Conservation (phyloP, 1,284 basidiomycete species). For the Trichosporon asahii region DNA sequence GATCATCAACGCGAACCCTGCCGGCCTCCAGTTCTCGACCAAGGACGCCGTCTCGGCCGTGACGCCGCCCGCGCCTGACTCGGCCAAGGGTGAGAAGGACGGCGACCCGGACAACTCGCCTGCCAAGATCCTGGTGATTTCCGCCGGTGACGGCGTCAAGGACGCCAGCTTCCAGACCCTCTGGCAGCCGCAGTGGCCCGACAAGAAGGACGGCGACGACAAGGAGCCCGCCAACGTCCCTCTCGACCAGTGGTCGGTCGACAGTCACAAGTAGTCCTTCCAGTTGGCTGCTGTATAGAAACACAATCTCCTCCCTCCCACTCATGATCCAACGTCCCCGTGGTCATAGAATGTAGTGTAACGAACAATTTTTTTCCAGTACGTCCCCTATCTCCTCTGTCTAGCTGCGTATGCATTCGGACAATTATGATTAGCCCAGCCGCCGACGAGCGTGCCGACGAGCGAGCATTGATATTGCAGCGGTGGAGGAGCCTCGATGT, state of each 20-base stretch:
- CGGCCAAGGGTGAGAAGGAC: slow-evolving; percentile 20
- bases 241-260: slow-evolving; percentile 66
- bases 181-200: slow-evolving; percentile 81
- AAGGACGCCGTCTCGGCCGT: slow-evolving; percentile 27
- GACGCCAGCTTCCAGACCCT: slow-evolving; percentile 61
- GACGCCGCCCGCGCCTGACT: slow-evolving; percentile 49
- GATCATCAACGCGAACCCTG: slow-evolving; percentile 57
- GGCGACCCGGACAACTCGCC: slow-evolving; percentile 70
- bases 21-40: slow-evolving; percentile 46
- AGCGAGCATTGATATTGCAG: not conserved
- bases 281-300: not conserved
- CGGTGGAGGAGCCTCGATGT: too few species aligned
- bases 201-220: slow-evolving; percentile 59
- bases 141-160: slow-evolving; percentile 67
- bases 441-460: not conserved
- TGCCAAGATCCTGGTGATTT: slow-evolving; percentile 74
- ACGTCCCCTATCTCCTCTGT: not conserved
- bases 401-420: slow-evolving; percentile 1
- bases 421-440: not conserved
- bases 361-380: slow-evolving; percentile 3
- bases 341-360: slow-evolving; percentile 7
- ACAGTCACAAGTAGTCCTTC: slow-evolving; percentile 58
- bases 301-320: not conserved
- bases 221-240: slow-evolving; percentile 61
- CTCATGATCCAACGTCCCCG: not conserved